Evolutionary conservation across 2,329 filamentous ascomycete genomes (phyloP), one percentile per base, ranked within the genome.

Genomic region (Verruconis gallopava): DNA sequence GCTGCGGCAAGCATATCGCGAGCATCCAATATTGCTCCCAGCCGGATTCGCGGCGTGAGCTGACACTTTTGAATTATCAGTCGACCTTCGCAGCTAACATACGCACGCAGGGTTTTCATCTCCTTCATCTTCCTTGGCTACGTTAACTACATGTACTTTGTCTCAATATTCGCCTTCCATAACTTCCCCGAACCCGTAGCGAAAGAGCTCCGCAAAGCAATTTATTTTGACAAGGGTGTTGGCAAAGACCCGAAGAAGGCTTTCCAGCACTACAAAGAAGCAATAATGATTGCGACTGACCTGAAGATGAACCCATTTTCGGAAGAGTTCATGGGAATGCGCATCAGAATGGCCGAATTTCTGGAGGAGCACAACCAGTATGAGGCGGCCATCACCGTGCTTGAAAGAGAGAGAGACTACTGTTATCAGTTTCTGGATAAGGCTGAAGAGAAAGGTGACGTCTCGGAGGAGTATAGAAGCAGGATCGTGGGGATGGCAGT

Each of bases 311-410:
- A 96, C 55, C 85, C 84, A 0, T 93, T 88, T 57, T 88, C 83
- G 3, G 83, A 95, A 51, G 88, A 95, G 57, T 79, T 95, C 22
- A 71, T 95, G 50, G 91, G 91, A 5, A 78, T 96, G 40, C 85
- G 86, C 55, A 79, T 96, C 39, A 78, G 88, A 56, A 69, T 93
- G 5, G 78, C 85, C 1, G 71, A 72, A 6, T 77, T 93, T 69
- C 70, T 94, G 47, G 85, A 95, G 33, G 30, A 33, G 54, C 74
- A 84, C 13, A 71, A 78, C 21, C 75, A 81, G 52, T 78, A 78
- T 53, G 68, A 74, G 17, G 74, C 78, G 44, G 77, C 86, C 0
- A 78, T 84, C 44, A 74, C 84, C 38, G 77, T 94, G 3, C 64
- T 95, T 21, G 84, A 93, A 58, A 73, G 77, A n/a, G 69, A 93